Evolutionary conservation across 176 grass and related monocot species (phyloP), one percentile per base, ranked within the genome.

Genomic region (Echinochloa phyllopogon): DNA sequence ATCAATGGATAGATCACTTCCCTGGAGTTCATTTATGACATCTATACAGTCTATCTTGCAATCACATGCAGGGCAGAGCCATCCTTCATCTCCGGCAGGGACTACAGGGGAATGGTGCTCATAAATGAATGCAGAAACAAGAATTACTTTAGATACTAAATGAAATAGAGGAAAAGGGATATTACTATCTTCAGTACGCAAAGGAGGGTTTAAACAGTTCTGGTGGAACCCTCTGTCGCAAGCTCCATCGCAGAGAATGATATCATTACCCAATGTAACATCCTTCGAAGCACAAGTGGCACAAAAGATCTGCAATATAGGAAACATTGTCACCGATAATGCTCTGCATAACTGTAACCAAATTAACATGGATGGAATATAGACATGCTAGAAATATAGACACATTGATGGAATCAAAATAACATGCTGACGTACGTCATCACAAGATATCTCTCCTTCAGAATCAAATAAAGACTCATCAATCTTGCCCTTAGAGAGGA

Each of bases 51-150:
- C 87, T 74, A 93, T 83, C 85, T 98, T 98, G 89, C 93, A 98
- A 90, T 93, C 91, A 86, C 93, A 98, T 82, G 89, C 95, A 23
- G 95, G 93, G 80, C 95, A 98, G 20, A 98, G 78, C 95, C 93
- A 98, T 51, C 91, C 93, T 93, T 93, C 85, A 37, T 98, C 95
- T n/a, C 87, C 93, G 10, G 51, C 70, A n/a, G 95, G 95, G 45
- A 98, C 95, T 98, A 75, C 40, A 85, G 88, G 14, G 70, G 57
- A 88, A 77, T 78, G 82, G 67, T 44, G 58, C 63, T 87, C 63
- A 92, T 83, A 63, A 91, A 72, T 74, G 9, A 67, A 74, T 84
- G 65, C 16, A 45, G 24, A 79, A 56, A 71, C 36, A 83, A 27
- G 56, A 44, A 67, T 75, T 60, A 11, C 10, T 27, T 41, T 69